A percentile compares a stretch with the other conserved stretches of the same genome.
Evolutionary conservation across 352 stramenopile genomes (phyloP).

Genomic region (Albugo laibachii): DNA sequence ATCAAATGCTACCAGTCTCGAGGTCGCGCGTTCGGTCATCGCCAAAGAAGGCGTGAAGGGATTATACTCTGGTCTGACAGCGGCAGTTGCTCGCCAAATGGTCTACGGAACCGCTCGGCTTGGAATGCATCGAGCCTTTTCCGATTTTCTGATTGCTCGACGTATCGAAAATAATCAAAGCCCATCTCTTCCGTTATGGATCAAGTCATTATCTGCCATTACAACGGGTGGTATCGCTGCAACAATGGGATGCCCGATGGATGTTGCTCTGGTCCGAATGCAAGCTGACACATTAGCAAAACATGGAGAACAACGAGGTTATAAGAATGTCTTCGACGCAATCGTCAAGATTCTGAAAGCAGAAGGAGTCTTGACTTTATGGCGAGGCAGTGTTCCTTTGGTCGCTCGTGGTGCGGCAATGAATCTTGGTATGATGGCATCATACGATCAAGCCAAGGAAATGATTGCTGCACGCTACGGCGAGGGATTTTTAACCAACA

Average conservation of each 20-base stretch:
- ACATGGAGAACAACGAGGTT: conserved; percentile 83
- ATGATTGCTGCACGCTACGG: conserved; percentile 46
- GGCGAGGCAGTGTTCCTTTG: conserved; percentile 80
- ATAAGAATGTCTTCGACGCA: conserved; percentile 98
- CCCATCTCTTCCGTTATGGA: conserved; percentile 35
- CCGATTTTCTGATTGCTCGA: conserved; percentile 48
- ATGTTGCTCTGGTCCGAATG: conserved; percentile 94
- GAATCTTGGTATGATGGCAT: conserved; percentile 99
- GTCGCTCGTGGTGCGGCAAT: conserved; percentile 94
- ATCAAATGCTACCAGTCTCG: conserved; percentile 46
- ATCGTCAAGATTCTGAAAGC: conserved; percentile 75
- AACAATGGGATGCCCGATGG: conserved; percentile 95
- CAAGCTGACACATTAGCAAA: conserved; percentile 92
- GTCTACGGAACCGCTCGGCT: conserved; percentile 71
- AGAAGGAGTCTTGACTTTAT: conserved; percentile 81
- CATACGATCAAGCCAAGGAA: conserved; percentile 97
- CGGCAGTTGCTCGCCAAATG: conserved; percentile 66
- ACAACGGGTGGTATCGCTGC: conserved; percentile 78
- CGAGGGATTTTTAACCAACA: conserved; percentile 76
- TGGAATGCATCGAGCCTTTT: conserved; percentile 69
- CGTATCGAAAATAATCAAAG: conserved; percentile 49
- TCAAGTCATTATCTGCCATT: conserved; percentile 64
- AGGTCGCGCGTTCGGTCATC: conserved; percentile 60
- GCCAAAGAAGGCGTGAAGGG: conserved; percentile 59
- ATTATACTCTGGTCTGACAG: conserved; percentile 70